Base-by-base conservation (phyloP, 1,284 basidiomycete species). In the Leccinum subrobustum region DNA sequence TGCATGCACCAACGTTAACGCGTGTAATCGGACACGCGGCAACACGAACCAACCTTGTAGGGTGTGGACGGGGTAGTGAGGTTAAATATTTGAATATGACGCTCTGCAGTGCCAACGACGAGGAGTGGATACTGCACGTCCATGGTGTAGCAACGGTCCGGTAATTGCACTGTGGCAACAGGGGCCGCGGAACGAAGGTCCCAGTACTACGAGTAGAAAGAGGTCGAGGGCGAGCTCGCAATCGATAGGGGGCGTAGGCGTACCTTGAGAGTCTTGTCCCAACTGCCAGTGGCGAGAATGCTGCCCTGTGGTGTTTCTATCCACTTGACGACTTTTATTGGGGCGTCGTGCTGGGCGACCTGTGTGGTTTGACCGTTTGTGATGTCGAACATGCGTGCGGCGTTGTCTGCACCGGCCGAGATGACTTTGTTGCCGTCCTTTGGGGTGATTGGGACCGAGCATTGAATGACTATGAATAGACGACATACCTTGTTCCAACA, bases 51-150 rank as follows among this genome's bases (percentile, higher is more conserved):
- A 23, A 91, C 91, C 78, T 92, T 92, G 79, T 86, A 92, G 1
- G 88, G 74, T 1, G 85, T 81, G 23, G 83, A 87, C 0, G 95
- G 94, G 73, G 91, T 93, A 58, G 84, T 84, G 64, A 97, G 82
- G 73, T 97, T 92, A 80, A 88, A 92, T 58, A 97, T 90, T 71
- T 93, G 87, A 60, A 98, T 88, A 72, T 95, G 89, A 33, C 93
- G 84, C 67, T 95, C 95, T 14, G 96, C 96, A 6, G 93, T 96
- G n/a, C 92, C 96, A 37, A 95, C 92, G 31, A 97, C 95, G 78
- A 96, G 85, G n/a, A 95, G 81, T 1, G 92, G 92, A 70, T 89
- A 92, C 60, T 85, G 84, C 14, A 91, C 86, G 68, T 96, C 93
- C 80, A 94, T 87, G 12, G 86, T 86, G 73, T 98, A 98, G 70